Conservation (phyloP, 768 basidiomycete genomes). For the Hygrocybe coccinea region DNA sequence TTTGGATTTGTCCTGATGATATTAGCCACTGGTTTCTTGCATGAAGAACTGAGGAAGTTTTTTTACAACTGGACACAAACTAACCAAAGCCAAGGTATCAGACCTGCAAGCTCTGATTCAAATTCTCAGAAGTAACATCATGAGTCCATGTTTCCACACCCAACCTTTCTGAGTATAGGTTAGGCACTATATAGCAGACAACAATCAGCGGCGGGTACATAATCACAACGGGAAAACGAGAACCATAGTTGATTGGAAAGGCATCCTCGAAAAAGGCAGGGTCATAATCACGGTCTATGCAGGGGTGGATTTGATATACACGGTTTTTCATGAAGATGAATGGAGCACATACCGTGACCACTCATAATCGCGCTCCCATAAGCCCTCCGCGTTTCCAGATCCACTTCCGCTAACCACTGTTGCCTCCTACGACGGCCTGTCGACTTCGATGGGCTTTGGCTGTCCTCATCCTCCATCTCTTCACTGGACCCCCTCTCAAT, state of each 20-base stretch:
- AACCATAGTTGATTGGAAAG: background rate
- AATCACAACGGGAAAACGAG: no score
- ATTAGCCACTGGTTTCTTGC: no score
- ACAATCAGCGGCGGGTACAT: no score
- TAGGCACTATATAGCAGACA: no score
- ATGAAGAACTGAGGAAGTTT: no score
- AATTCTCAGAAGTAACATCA: no score
- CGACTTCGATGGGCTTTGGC: background rate
- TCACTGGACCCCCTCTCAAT: slow-evolving; percentile 10
- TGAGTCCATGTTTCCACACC: no score
- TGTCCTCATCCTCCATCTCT: slow-evolving; percentile 5
- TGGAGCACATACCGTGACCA: slow-evolving; percentile 16
- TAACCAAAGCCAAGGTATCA: no score
- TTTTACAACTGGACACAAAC: no score
- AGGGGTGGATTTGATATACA: slow-evolving; percentile 4
- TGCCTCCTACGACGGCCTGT: slow-evolving; percentile 4
- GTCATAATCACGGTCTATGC: slow-evolving; percentile 17
- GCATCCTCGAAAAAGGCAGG: slow-evolving; percentile 20
- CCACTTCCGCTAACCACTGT: slow-evolving; percentile 8
- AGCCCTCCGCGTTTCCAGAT: slow-evolving; percentile 18
- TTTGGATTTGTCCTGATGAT: no score
- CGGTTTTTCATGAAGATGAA: slow-evolving; percentile 8
- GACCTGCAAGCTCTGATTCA: no score
- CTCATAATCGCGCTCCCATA: slow-evolving; percentile 17
- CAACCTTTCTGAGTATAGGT: no score